Percentiles rank a stretch among this genome's conserved stretches.
Conservation (phyloP, 31 red algal species). For the Asparagopsis taxiformis region DNA sequence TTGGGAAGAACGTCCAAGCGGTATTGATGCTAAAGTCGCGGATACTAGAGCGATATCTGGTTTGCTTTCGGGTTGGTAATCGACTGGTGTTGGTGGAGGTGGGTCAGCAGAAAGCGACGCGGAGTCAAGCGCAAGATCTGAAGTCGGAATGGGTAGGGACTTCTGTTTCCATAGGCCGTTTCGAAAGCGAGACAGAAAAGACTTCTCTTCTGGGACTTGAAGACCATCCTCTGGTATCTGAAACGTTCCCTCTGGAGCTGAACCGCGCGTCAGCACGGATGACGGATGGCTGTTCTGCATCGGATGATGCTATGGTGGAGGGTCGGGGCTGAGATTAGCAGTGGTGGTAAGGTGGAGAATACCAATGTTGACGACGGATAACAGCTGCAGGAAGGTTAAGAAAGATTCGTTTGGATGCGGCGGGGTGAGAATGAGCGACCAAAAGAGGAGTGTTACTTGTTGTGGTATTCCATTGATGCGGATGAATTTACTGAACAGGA, state of each 20-base stretch:
- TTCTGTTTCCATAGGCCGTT: conserved; percentile 3
- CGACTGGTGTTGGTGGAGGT: neutral
- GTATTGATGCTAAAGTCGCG: neutral
- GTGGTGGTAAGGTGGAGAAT: no score
- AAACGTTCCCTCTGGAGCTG: conserved; percentile 18
- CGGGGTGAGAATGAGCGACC: no score
- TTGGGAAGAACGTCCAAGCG: neutral
- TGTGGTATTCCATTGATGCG: no score
- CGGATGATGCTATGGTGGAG: no score
- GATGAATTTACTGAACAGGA: no score
- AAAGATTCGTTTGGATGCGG: no score
- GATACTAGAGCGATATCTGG: neutral
- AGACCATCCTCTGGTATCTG: conserved; percentile 16
- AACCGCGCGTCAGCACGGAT: conserved; percentile 5
- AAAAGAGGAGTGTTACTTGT: no score
- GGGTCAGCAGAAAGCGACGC: neutral
- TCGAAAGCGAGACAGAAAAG: conserved; percentile 22
- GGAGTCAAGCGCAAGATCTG: neutral
- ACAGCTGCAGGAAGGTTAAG: no score
- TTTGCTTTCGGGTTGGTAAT: neutral
- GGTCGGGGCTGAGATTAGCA: no score
- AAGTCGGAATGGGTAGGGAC: neutral
- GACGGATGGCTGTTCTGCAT: neutral
- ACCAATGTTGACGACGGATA: no score
- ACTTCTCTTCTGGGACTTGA: neutral